Evolutionary conservation across 1,284 basidiomycete genomes (phyloP).

Genomic region (Malassezia arunalokei): DNA sequence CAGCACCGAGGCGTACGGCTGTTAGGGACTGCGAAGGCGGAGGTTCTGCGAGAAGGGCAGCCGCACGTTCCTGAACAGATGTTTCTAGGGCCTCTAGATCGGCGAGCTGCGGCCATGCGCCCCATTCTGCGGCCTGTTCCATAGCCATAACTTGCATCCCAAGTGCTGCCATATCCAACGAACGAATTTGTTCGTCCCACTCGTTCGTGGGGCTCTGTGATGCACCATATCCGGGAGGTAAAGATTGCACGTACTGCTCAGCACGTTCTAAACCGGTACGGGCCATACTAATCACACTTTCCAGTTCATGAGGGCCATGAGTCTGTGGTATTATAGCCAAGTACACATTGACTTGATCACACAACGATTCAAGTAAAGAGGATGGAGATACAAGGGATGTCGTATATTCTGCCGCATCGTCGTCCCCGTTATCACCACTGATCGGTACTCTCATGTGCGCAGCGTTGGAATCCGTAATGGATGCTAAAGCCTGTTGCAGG

Average conservation of each 20-base stretch:
- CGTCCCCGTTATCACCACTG: background rate
- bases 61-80: background rate
- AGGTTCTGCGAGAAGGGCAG: background rate
- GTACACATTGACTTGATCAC: constrained; percentile 5
- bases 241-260: background rate
- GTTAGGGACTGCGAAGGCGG: constrained; percentile 13
- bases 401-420: background rate
- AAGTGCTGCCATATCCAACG: background rate
- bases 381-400: constrained; percentile 9
- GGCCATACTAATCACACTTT: background rate
- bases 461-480: background rate
- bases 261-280: background rate
- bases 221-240: constrained; percentile 4
- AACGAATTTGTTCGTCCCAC: constrained; percentile 2
- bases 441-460: background rate
- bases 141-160: background rate
- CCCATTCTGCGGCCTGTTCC: constrained; percentile 3
- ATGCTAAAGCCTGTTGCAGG: background rate
- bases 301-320: background rate
- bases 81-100: background rate
- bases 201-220: constrained; percentile 11
- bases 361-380: constrained; percentile 7
- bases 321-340: background rate
- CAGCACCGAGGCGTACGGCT: constrained; percentile 4
- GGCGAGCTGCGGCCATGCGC: background rate